Base-by-base conservation (phyloP, 129 eudicot species). In the Pittosporum tobira region DNA sequence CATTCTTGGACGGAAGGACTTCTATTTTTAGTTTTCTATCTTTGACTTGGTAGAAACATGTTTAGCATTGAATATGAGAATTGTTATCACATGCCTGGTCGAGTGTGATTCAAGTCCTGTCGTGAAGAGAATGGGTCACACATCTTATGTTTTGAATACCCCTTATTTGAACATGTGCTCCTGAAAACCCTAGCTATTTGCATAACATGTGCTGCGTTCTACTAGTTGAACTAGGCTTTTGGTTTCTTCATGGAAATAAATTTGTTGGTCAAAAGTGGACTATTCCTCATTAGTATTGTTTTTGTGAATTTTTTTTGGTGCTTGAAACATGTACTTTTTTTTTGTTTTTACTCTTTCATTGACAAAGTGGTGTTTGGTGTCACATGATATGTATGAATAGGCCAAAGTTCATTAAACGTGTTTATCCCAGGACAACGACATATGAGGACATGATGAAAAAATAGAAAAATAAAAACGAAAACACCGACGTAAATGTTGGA, bases 371-470 rank as follows among this genome's bases (percentile, higher is more conserved):
- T 15, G 40, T 19, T 0, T 53, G 40, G 14, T 27, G 6, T 53
- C 59, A 25, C 59, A 28, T 53, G 36, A 53, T 6, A 53, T 53
- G 59, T 53, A n/a, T 26, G 59, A 16, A 53, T 24, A 51, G 7
- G 59, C 40, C 59, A 53, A 53, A 53, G 13, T 34, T 15, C 13
- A 18, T 19, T 51, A 28, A 27, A 14, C 12, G 23, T 27, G 15
- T 53, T 11, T n/a, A 27, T 53, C n/a, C n/a, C n/a, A 28, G 3
- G 59, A 53, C 38, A 27, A 53, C 2, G 59, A 53, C 59, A 34
- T 15, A 3, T 7, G 7, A 53, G 28, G n/a, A 16, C 8, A 52
- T 1, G 21, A 26, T 30, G 0, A 30, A 8, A 30, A 30, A 30
- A 1, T 2, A n/a, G n/a, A n/a, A n/a, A n/a, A n/a, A n/a, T n/a